Evolutionary conservation across 345 rosid genomes (phyloP).

Genomic region (Euphorbia tirucalli): DNA sequence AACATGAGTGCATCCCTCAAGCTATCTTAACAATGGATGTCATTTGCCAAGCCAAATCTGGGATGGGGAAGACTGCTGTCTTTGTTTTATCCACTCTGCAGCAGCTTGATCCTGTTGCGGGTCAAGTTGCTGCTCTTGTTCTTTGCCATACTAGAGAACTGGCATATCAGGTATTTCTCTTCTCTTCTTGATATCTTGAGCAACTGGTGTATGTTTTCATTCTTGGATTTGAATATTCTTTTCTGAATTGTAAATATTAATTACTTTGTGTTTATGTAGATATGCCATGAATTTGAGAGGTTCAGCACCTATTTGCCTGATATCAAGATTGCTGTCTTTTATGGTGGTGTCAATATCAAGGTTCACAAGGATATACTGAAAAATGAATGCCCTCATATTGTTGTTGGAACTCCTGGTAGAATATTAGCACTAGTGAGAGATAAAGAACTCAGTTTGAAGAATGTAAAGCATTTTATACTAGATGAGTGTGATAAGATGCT

Average conservation of each 20-base stretch:
- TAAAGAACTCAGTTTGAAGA: slow-evolving; percentile 85
- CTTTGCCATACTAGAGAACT: slow-evolving; percentile 90
- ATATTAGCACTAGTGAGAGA: slow-evolving; percentile 81
- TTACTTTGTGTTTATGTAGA: slow-evolving; percentile 36
- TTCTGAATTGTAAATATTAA: not conserved
- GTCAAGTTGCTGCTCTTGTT: slow-evolving; percentile 93
- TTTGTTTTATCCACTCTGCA: slow-evolving; percentile 84
- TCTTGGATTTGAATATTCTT: not conserved
- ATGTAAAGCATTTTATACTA: slow-evolving; percentile 96
- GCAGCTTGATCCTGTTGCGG: slow-evolving; percentile 85
- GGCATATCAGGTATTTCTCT: slow-evolving; percentile 74
- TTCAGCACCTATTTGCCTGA: slow-evolving; percentile 91
- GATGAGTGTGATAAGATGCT: slow-evolving; percentile 99
- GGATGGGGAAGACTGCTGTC: slow-evolving; percentile 98
- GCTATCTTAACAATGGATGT: slow-evolving; percentile 95
- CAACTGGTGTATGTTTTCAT: not conserved
- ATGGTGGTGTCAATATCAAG: slow-evolving; percentile 88
- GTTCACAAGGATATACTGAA: slow-evolving; percentile 81
- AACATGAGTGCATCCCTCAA: slow-evolving; percentile 98
- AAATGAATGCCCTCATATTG: slow-evolving; percentile 97
- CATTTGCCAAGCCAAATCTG: slow-evolving; percentile 97
- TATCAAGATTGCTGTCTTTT: slow-evolving; percentile 83
- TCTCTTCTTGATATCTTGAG: not conserved
- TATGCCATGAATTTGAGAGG: slow-evolving; percentile 92
- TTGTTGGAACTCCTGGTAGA: slow-evolving; percentile 96